phyloP scores from a whole-genome alignment of 208 protist genomes.

The Acanthamoeba healyi region DNA sequence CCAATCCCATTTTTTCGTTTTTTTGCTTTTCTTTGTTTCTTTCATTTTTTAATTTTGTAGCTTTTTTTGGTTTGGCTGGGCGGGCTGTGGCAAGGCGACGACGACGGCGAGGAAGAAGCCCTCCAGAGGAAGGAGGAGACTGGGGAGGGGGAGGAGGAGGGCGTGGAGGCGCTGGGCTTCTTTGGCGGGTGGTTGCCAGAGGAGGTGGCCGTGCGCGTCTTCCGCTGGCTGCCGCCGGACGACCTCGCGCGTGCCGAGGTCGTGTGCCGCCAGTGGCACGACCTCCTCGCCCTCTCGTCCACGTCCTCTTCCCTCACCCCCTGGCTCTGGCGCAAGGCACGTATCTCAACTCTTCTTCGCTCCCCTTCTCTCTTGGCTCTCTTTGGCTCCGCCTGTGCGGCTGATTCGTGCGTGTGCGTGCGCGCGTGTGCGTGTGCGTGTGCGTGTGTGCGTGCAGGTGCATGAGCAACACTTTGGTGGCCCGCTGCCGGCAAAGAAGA shows the following conservation, averaged over 20 bases:
- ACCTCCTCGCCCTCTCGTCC: background rate
- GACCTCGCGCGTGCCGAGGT: constrained; percentile 6
- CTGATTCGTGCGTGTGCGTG: too few species aligned
- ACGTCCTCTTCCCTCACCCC: background rate
- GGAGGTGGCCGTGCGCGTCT: constrained; percentile 7
- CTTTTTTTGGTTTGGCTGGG: too few species aligned
- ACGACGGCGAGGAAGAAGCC: background rate
- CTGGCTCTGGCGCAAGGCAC: constrained; percentile 40
- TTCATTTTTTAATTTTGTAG: too few species aligned
- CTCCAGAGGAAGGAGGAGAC: background rate
- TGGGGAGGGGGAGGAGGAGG: background rate
- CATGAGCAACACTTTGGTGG: constrained; percentile 10
- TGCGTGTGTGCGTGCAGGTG: background rate
- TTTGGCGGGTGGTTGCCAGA: background rate
- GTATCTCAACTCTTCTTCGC: too few species aligned
- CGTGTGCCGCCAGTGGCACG: constrained; percentile 22
- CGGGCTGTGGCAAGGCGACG: background rate
- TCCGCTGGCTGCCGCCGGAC: background rate
- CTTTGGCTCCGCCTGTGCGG: too few species aligned
- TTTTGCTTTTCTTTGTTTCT: too few species aligned
- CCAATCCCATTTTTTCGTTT: too few species aligned
- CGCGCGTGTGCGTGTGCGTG: background rate
- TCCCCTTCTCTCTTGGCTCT: too few species aligned
- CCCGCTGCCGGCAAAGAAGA: background rate
- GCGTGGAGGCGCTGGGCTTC: too few species aligned